Percentiles rank a stretch among this genome's conserved stretches.
phyloP scores from a whole-genome alignment of 2,329 filamentous ascomycete species.

The Parastagonospora avenae region DNA sequence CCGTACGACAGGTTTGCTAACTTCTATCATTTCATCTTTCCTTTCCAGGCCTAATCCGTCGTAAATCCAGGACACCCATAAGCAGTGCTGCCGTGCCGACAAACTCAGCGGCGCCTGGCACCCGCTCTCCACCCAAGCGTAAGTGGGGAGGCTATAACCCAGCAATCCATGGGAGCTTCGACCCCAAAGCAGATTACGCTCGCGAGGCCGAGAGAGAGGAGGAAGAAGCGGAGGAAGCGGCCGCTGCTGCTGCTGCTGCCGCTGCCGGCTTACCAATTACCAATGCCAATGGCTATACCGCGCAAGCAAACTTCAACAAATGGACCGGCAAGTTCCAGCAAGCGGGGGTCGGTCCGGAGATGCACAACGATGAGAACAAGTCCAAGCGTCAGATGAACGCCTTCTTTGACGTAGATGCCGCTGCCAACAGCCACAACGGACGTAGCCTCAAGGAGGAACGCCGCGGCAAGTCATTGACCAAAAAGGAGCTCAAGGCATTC shows the following conservation, averaged over 20 bases:
- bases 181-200: conserved; percentile 94
- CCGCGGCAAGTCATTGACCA: conserved; percentile 79
- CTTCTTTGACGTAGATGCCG: conserved; percentile 94
- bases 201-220: conserved; percentile 49
- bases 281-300: conserved; percentile 60
- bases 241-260: conserved; percentile 29
- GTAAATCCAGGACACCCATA: conserved; percentile 26
- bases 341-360: conserved; percentile 69
- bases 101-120: conserved; percentile 39
- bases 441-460: conserved; percentile 90
- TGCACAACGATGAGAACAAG: conserved; percentile 87
- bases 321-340: conserved; percentile 86
- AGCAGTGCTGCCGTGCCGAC: conserved; percentile 32
- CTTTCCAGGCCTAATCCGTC: conserved; percentile 39
- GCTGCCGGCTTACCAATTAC: conserved; percentile 30
- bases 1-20: conserved; percentile 46
- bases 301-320: conserved; percentile 83
- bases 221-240: conserved; percentile 31
- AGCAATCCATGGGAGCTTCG: conserved; percentile 94
- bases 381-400: conserved; percentile 86
- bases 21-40: conserved; percentile 32
- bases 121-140: conserved; percentile 40
- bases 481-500: conserved; percentile 86
- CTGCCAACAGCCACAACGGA: conserved; percentile 88
- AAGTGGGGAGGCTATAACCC: conserved; percentile 85